Evolutionary conservation across 306 rosid species (phyloP).

Genomic region (Prunus davidiana): DNA sequence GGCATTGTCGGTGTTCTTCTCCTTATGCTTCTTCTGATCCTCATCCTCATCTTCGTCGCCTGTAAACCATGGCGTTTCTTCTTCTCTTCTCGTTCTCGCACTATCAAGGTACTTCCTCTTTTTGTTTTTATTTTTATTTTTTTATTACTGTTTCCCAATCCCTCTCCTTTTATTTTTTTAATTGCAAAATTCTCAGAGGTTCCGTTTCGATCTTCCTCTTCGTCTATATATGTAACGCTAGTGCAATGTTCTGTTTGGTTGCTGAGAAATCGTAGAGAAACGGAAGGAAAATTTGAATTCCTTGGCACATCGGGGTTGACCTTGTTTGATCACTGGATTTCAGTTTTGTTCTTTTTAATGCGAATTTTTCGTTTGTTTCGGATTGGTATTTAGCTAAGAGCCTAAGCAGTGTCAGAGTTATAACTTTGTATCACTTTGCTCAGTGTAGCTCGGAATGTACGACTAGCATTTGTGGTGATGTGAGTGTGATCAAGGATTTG

Average conservation of each 20-base stretch:
- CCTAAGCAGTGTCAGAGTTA: neutral
- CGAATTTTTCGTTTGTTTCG: neutral
- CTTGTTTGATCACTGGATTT: constrained; percentile 4
- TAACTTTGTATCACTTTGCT: neutral
- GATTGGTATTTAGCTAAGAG: neutral
- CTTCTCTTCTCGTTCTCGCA: constrained; percentile 42
- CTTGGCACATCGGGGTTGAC: constrained; percentile 3
- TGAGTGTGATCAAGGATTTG: constrained; percentile 11
- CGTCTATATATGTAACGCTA: neutral
- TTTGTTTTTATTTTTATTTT: neutral
- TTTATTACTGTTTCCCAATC: neutral
- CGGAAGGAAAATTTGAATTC: constrained; percentile 7
- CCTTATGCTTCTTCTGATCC: constrained; percentile 88
- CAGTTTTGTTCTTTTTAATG: neutral
- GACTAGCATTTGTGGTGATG: constrained; percentile 1
- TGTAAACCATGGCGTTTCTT: constrained; percentile 98
- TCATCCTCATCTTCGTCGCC: constrained; percentile 61
- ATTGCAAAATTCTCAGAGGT: neutral
- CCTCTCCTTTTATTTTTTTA: neutral
- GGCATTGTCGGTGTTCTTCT: constrained; percentile 61
- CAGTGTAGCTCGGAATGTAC: constrained; percentile 13
- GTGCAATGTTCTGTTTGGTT: constrained; percentile 29
- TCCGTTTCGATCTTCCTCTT: constrained; percentile 5
- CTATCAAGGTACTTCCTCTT: constrained; percentile 45
- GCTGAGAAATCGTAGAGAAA: constrained; percentile 13